Conservation (phyloP, 176 grass and related monocot genomes). For the Cenchrus fungigraminus region DNA sequence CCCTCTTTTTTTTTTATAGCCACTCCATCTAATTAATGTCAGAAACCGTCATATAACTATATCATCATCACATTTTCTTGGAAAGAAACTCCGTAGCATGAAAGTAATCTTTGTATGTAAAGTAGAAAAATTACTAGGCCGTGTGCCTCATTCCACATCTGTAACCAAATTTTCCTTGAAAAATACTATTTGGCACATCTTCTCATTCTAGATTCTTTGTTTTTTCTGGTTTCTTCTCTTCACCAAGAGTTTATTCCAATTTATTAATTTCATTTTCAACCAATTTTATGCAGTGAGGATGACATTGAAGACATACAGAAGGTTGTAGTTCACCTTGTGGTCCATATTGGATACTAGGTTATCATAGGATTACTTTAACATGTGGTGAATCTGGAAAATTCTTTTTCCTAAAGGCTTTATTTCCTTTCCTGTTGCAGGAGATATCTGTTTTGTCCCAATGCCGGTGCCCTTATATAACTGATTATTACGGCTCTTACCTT, state of each 20-base stretch:
- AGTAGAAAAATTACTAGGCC: constrained; percentile 12
- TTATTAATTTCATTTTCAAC: constrained; percentile 32
- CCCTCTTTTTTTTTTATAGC: background rate
- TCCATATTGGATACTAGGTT: constrained; percentile 20
- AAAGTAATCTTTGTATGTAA: constrained; percentile 28
- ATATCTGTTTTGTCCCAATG: constrained; percentile 98
- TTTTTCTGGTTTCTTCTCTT: background rate
- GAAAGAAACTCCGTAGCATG: constrained; percentile 17
- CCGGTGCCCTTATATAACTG: constrained; percentile 98
- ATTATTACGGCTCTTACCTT: constrained; percentile 98
- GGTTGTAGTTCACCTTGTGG: constrained; percentile 50
- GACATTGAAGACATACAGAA: constrained; percentile 99
- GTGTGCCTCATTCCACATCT: constrained; percentile 5
- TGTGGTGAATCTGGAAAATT: constrained; percentile 15
- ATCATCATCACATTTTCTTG: constrained; percentile 1
- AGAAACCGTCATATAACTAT: background rate
- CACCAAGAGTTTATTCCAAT: background rate
- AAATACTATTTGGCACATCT: constrained; percentile 6
- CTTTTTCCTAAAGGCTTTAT: constrained; percentile 41
- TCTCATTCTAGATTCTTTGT: constrained; percentile 21
- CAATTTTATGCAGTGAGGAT: constrained; percentile 78
- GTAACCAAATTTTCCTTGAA: constrained; percentile 2
- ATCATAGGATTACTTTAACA: constrained; percentile 26
- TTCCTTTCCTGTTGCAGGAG: constrained; percentile 68
- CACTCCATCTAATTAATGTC: background rate